Evolutionary conservation across 805 yeast species (phyloP).

Genomic region (Wickerhamiella nectarea): DNA sequence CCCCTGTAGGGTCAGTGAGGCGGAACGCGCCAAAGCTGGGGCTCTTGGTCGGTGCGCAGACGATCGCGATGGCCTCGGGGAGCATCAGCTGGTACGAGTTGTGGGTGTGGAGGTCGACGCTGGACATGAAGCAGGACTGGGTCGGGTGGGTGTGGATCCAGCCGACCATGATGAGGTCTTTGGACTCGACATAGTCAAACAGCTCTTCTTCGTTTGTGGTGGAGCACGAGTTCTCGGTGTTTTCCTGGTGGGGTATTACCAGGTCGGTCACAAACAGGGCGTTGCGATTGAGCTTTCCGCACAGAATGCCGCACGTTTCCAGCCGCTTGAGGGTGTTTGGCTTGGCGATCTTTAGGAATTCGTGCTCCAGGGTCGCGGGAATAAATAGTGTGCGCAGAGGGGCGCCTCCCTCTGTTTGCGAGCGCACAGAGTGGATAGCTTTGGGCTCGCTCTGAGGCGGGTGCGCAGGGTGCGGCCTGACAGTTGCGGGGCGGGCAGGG

Average conservation of each 20-base stretch:
- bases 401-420: conserved; percentile 42
- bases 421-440: conserved; percentile 19
- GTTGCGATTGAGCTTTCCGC: conserved; percentile 46
- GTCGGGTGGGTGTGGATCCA: conserved; percentile 71
- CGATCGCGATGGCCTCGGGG: conserved; percentile 56
- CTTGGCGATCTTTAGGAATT: conserved; percentile 36
- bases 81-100: conserved; percentile 56
- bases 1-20: conserved; percentile 53
- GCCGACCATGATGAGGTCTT: conserved; percentile 49
- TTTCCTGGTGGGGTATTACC: conserved; percentile 48
- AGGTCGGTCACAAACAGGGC: conserved; percentile 52
- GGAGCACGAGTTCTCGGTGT: conserved; percentile 48
- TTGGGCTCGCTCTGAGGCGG: not conserved
- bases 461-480: too few species aligned
- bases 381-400: conserved; percentile 40
- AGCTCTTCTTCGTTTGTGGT: conserved; percentile 47
- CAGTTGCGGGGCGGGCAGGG: too few species aligned
- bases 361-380: conserved; percentile 32
- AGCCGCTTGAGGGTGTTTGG: conserved; percentile 37
- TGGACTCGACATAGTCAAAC: conserved; percentile 40
- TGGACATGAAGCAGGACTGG: conserved; percentile 54
- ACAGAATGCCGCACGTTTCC: conserved; percentile 55
- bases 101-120: conserved; percentile 56
- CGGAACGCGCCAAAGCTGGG: conserved; percentile 46
- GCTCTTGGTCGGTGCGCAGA: conserved; percentile 40